Conservation (phyloP, 2,329 filamentous ascomycete genomes). For the Fusarium sp. region DNA sequence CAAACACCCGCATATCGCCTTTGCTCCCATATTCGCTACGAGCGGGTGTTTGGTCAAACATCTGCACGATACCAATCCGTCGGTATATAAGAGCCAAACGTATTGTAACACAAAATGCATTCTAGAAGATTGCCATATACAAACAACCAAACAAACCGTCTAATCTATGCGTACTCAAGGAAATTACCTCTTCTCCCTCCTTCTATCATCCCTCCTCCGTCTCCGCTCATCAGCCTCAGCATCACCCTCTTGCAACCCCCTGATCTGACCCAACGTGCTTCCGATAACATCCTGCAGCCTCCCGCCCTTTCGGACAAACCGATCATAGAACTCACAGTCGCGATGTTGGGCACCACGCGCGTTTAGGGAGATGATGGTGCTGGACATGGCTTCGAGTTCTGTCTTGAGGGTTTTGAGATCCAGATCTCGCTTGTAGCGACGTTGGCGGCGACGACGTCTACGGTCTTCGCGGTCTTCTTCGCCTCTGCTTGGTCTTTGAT, state of each 20-base stretch:
- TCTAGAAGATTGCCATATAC: constrained; percentile 23
- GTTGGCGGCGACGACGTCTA: constrained; percentile 34
- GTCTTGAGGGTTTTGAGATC: constrained; percentile 41
- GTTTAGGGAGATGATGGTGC: constrained; percentile 44
- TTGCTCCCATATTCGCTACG: neutral
- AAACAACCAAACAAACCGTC: neutral
- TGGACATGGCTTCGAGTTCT: constrained; percentile 45
- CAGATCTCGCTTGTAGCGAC: constrained; percentile 29
- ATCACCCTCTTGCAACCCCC: constrained; percentile 33
- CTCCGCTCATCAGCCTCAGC: constrained; percentile 26
- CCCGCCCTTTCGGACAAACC: constrained; percentile 43
- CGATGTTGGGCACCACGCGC: constrained; percentile 37
- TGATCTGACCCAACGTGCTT: constrained; percentile 42
- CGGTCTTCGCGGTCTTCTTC: constrained; percentile 33
- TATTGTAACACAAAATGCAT: constrained; percentile 13
- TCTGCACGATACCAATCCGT: constrained; percentile 3
- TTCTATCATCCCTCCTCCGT: constrained; percentile 18
- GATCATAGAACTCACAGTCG: constrained; percentile 45
- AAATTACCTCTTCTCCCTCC: constrained; percentile 16
- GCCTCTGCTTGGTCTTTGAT: neutral
- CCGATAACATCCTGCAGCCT: constrained; percentile 44
- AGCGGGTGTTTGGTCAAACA: constrained; percentile 22
- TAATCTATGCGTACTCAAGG: constrained; percentile 4
- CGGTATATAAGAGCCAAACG: neutral
- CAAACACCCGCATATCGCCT: neutral